A percentile compares a stretch with the other conserved stretches of the same genome.
Evolutionary conservation across 768 basidiomycete species (phyloP).

Genomic region (Pholiota molesta): DNA sequence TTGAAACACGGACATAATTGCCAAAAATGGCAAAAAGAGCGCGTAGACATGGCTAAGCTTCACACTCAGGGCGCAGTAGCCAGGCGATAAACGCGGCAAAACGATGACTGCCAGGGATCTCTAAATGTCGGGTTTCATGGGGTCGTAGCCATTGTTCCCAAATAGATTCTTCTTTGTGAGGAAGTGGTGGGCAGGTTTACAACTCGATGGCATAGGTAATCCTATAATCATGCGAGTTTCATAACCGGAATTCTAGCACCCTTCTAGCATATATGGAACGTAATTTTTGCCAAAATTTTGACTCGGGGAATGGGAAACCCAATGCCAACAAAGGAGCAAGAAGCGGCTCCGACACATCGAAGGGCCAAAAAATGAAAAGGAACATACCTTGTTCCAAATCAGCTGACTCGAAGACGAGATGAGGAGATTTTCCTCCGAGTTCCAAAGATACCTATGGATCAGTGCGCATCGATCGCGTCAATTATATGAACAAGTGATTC

Average conservation of each 20-base stretch:
- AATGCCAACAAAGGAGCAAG: background rate
- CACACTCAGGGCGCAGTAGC: too few relatives aligned
- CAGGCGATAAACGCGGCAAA: background rate
- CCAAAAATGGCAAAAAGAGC: slow-evolving; percentile 6
- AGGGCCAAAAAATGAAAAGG: background rate
- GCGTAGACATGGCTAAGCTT: background rate
- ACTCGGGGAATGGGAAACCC: background rate
- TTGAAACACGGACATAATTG: background rate
- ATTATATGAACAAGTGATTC: slow-evolving; percentile 6
- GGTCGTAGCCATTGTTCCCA: background rate
- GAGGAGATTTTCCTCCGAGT: slow-evolving; percentile 91
- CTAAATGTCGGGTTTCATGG: background rate
- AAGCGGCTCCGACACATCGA: background rate
- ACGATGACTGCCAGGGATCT: too few relatives aligned
- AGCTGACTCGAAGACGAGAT: slow-evolving; percentile 88
- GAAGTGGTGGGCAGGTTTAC: background rate
- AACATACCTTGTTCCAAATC: slow-evolving; percentile 79
- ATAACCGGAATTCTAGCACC: background rate
- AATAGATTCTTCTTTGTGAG: background rate
- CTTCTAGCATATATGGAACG: background rate
- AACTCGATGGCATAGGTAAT: background rate
- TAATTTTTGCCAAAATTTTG: background rate
- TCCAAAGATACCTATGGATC: slow-evolving; percentile 80
- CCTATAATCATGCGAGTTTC: background rate
- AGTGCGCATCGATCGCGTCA: slow-evolving; percentile 2